Percentiles rank a stretch among this genome's conserved stretches.
Conservation (phyloP, 2,329 filamentous ascomycete genomes). For the Aspergillus nomiae region DNA sequence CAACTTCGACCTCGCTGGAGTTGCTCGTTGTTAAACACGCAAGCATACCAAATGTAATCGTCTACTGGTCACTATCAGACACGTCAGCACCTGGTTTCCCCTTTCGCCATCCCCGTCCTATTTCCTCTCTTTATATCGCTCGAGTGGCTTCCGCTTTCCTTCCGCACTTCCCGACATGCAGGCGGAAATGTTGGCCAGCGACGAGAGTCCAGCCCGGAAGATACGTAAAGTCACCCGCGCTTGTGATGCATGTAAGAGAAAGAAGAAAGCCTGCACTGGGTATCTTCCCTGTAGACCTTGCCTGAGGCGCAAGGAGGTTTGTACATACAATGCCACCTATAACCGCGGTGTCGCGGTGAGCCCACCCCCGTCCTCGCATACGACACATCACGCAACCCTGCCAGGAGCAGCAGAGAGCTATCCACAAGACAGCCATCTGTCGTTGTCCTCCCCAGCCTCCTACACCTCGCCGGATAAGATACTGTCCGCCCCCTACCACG, state of each 20-base stretch:
- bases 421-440: neutral
- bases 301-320: slow-evolving; percentile 14
- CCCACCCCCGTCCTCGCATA: slow-evolving; percentile 18
- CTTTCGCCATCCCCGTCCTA: neutral
- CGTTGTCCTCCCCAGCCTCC: neutral
- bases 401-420: neutral
- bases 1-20: neutral
- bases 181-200: slow-evolving; percentile 45
- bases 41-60: neutral
- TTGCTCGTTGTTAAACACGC: neutral
- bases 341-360: slow-evolving; percentile 23
- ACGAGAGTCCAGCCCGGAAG: slow-evolving; percentile 15
- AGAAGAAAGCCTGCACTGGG: slow-evolving; percentile 28
- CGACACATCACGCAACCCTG: neutral
- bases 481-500: neutral
- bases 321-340: slow-evolving; percentile 26
- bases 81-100: no score
- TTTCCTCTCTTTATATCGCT: neutral
- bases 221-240: slow-evolving; percentile 27
- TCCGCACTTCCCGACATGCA: slow-evolving; percentile 31
- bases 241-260: slow-evolving; percentile 26
- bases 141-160: neutral
- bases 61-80: neutral
- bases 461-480: neutral
- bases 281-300: slow-evolving; percentile 25